These are phyloP conservation scores for Myxozyma vanderwaltii DNA, from an alignment of 805 yeast genomes.

Conservation along the genomic window DNA sequence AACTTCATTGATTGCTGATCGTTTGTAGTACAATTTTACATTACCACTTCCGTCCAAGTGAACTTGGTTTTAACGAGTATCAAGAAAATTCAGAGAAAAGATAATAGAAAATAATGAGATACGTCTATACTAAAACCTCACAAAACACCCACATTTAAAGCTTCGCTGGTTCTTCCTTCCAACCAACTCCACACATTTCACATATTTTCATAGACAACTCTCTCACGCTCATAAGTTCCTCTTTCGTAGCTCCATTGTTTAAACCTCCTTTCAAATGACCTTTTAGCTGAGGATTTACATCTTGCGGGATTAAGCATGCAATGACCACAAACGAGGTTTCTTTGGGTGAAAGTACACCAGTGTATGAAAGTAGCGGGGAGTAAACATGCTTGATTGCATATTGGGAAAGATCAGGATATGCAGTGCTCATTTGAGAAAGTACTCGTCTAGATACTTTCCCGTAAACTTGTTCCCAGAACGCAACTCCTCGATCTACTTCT, in stretches of 20 bases:
- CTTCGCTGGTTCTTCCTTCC: conserved; percentile 59
- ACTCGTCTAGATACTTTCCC: conserved; percentile 73
- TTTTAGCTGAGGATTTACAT: conserved; percentile 87
- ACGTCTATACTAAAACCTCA: too few relatives aligned
- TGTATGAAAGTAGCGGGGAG: conserved; percentile 71
- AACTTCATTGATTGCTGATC: too few relatives aligned
- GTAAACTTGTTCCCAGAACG: conserved; percentile 74
- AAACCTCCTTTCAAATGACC: conserved; percentile 88
- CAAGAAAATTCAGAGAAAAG: too few relatives aligned
- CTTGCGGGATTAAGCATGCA: conserved; percentile 84
- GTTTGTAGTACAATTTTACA: too few relatives aligned
- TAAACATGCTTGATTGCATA: conserved; percentile 73
- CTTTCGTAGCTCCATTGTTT: conserved; percentile 70
- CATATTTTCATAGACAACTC: conserved; percentile 64
- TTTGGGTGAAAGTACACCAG: conserved; percentile 59
- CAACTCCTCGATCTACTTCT: conserved; percentile 52
- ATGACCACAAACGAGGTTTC: conserved; percentile 80
- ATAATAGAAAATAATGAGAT: too few relatives aligned
- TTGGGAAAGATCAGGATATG: conserved; percentile 85
- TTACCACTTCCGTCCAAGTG: too few relatives aligned
- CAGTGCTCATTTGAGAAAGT: conserved; percentile 61
- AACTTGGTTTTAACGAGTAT: too few relatives aligned
- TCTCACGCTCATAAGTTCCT: conserved; percentile 63
- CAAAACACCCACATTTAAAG: too few relatives aligned
- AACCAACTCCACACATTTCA: conserved; percentile 71